Evolutionary conservation across 169 alveolate genomes (phyloP).

Genomic region (Cryptosporidium ubiquitum): DNA sequence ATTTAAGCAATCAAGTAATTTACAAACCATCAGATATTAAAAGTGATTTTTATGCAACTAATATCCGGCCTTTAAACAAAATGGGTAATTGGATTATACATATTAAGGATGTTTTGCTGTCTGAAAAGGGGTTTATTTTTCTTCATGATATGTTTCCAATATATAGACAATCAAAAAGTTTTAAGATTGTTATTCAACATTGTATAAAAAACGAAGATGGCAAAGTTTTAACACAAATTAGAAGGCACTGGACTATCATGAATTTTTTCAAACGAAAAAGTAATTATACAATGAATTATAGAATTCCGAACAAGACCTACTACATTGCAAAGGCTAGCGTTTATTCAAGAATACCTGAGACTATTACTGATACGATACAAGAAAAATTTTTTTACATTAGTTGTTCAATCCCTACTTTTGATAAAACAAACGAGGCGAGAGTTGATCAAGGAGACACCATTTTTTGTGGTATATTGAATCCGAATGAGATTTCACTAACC

Average conservation of each 20-base stretch:
- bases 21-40: not conserved
- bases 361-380: not conserved
- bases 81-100: slow-evolving; percentile 29
- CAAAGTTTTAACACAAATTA: not conserved
- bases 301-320: not conserved
- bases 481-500: not conserved
- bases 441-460: not conserved
- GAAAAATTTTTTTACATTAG: not conserved
- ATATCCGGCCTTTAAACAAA: not conserved
- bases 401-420: not conserved
- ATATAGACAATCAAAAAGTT: not conserved
- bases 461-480: not conserved
- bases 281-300: not conserved
- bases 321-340: slow-evolving; percentile 11
- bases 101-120: not conserved
- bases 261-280: not conserved
- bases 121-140: slow-evolving; percentile 20
- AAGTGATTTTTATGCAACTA: not conserved
- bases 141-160: slow-evolving; percentile 30
- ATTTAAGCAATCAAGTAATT: not conserved
- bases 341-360: slow-evolving; percentile 63
- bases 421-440: not conserved
- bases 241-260: slow-evolving; percentile 33
- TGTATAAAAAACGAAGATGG: slow-evolving; percentile 8
- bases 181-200: slow-evolving; percentile 1